These are phyloP conservation scores for Psilocybe cubensis DNA, from an alignment of 768 basidiomycete genomes.

Conservation along the genomic window DNA sequence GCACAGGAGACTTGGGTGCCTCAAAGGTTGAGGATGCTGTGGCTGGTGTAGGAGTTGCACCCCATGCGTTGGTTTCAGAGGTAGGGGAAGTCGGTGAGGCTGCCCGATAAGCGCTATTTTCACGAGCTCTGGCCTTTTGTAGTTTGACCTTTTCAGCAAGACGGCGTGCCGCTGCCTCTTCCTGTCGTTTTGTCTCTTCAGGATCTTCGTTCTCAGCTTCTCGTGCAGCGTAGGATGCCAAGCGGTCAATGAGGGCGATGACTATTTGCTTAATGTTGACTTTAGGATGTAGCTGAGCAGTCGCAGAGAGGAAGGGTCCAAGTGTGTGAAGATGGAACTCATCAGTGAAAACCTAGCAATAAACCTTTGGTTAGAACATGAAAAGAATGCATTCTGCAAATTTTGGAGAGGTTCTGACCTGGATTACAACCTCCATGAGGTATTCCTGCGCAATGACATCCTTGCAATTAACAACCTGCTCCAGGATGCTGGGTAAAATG, in stretches of 20 bases:
- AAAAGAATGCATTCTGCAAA: not conserved
- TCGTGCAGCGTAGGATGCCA: constrained; percentile 94
- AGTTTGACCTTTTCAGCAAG: constrained; percentile 85
- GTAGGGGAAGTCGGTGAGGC: constrained; percentile 38
- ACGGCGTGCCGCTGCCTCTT: constrained; percentile 89
- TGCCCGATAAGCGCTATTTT: constrained; percentile 43
- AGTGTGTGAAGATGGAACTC: constrained; percentile 97
- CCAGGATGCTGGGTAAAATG: constrained; percentile 91
- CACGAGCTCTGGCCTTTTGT: constrained; percentile 68
- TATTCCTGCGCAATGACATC: constrained; percentile 99
- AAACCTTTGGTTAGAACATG: not conserved
- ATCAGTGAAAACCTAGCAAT: constrained; percentile 90
- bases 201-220: constrained; percentile 97
- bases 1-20: constrained; percentile 30
- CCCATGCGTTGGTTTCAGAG: constrained; percentile 50
- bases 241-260: constrained; percentile 93
- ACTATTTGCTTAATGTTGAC: constrained; percentile 99
- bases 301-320: constrained; percentile 95
- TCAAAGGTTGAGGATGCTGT: constrained; percentile 34
- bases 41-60: constrained; percentile 37
- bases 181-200: constrained; percentile 90
- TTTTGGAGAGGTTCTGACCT: constrained; percentile 52
- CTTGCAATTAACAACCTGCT: constrained; percentile 98
- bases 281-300: constrained; percentile 94
- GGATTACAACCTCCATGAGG: constrained; percentile 99